Conservation (phyloP, 495 filamentous ascomycete species). For the Chaetomium fimeti region DNA sequence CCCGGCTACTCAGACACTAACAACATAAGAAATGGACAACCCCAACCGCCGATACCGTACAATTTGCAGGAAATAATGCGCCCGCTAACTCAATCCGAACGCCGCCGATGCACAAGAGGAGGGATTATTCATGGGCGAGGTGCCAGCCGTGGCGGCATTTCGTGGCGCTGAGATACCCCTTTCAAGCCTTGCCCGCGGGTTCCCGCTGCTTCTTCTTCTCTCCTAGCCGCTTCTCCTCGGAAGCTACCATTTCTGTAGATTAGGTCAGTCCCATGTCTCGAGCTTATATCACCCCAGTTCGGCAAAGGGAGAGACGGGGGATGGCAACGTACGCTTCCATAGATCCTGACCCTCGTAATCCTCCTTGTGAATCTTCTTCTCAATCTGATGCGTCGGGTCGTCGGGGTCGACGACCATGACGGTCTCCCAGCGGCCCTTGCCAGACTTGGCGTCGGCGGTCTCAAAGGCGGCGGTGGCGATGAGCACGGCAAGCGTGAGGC, state of each 20-base stretch:
- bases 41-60: constrained; percentile 1
- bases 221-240: constrained; percentile 67
- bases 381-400: constrained; percentile 70
- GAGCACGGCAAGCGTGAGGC: constrained; percentile 83
- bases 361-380: constrained; percentile 71
- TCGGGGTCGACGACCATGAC: constrained; percentile 69
- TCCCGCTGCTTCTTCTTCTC: constrained; percentile 52
- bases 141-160: not conserved
- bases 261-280: constrained; percentile 21
- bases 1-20: not conserved
- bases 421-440: constrained; percentile 73
- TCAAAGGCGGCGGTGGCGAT: constrained; percentile 87
- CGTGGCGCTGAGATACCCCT: not conserved
- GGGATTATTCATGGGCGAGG: not conserved
- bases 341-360: constrained; percentile 76
- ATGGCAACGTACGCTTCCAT: constrained; percentile 66
- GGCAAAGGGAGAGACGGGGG: not conserved
- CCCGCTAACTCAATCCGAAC: constrained; percentile 9
- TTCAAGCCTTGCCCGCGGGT: not conserved
- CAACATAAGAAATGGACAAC: not conserved
- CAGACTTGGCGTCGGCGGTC: constrained; percentile 74
- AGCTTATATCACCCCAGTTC: not conserved
- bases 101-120: constrained; percentile 18
- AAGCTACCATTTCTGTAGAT: constrained; percentile 67
- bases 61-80: not conserved